These are phyloP conservation scores for Porogramme epimiltina DNA, from an alignment of 1,284 basidiomycete genomes.

Conservation along the genomic window DNA sequence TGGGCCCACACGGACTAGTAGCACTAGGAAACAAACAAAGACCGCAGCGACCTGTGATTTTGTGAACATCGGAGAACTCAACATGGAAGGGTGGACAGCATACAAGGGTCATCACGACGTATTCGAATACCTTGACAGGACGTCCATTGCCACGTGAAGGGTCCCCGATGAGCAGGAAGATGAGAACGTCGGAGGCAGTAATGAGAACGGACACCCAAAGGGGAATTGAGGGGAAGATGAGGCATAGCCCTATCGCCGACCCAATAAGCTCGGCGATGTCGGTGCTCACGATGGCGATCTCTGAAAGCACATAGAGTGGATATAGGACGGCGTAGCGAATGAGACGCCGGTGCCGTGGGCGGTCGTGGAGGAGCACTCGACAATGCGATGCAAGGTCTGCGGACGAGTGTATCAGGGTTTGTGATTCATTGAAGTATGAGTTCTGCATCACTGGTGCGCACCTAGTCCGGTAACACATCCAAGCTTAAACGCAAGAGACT, in stretches of 20 bases:
- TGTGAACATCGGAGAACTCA: background rate
- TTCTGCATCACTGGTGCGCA: constrained; percentile 28
- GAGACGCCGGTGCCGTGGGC: constrained; percentile 59
- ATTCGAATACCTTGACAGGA: constrained; percentile 76
- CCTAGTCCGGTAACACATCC: constrained; percentile 72
- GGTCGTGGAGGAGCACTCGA: constrained; percentile 68
- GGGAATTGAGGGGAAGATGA: constrained; percentile 83
- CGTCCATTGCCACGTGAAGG: constrained; percentile 58
- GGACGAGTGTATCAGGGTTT: constrained; percentile 2
- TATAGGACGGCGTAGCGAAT: constrained; percentile 67
- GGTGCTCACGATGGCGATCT: constrained; percentile 82
- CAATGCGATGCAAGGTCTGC: constrained; percentile 74
- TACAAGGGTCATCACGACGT: constrained; percentile 60
- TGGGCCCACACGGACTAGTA: constrained; percentile 73
- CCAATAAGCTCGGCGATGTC: constrained; percentile 80
- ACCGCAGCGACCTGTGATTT: constrained; percentile 68
- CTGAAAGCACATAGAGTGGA: constrained; percentile 67
- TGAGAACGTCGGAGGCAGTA: constrained; percentile 82
- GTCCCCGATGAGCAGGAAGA: constrained; percentile 69
- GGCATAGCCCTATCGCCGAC: constrained; percentile 74
- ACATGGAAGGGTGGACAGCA: constrained; percentile 18
- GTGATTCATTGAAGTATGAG: too few species aligned
- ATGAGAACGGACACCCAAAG: constrained; percentile 83
- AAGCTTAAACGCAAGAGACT: constrained; percentile 60
- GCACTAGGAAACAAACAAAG: constrained; percentile 76